Conservation (phyloP, 2,329 filamentous ascomycete species). For the Fusarium sp. region DNA sequence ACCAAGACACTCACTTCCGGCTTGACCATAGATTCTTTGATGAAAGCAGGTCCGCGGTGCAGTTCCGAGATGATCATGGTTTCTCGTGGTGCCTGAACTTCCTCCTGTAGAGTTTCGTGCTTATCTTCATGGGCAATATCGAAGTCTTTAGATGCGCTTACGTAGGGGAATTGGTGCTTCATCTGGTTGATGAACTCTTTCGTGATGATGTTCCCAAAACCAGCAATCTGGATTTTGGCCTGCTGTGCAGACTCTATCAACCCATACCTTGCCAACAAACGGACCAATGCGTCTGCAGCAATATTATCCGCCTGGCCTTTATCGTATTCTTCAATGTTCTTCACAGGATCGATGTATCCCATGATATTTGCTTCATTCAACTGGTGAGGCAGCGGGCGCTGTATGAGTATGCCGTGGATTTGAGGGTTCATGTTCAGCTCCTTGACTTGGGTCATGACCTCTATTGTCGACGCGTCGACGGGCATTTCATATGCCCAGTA, state of each 20-base stretch:
- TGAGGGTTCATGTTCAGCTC: background rate
- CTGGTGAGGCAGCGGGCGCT: background rate
- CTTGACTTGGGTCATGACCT: background rate
- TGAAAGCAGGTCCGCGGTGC: background rate
- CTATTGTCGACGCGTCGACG: background rate
- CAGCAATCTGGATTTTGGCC: background rate
- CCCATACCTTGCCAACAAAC: background rate
- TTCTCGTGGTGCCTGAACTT: background rate
- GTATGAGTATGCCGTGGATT: background rate
- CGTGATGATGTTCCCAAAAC: background rate
- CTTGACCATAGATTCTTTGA: background rate
- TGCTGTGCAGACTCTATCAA: background rate
- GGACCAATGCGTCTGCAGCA: background rate
- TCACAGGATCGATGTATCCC: rapidly evolving
- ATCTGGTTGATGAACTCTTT: background rate
- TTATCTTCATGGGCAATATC: background rate
- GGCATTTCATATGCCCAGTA: background rate
- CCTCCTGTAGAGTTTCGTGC: rapidly evolving
- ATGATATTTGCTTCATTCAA: background rate
- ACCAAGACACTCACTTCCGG: background rate
- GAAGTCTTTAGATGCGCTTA: background rate
- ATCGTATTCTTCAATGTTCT: background rate
- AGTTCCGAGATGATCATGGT: background rate
- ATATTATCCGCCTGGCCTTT: background rate
- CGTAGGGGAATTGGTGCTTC: background rate